Conservation (phyloP, 805 yeast species). For the Starmerella khaoyaiensis region DNA sequence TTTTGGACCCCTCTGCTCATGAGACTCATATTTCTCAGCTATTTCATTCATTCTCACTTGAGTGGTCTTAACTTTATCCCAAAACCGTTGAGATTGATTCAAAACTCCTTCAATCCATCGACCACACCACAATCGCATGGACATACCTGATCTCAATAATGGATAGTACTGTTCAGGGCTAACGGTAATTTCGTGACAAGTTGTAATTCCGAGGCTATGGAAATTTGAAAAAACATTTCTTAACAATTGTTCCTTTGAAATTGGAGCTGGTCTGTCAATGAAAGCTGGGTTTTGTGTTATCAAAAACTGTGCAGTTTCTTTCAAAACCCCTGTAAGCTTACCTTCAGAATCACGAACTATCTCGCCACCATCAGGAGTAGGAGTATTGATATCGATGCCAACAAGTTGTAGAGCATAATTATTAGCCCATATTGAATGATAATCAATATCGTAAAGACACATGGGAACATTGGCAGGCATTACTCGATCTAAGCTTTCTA, state of each 20-base stretch:
- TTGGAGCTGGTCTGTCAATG: not conserved
- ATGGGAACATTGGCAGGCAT: not conserved
- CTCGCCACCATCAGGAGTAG: not conserved
- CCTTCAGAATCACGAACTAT: conserved; percentile 1
- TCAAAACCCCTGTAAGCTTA: not conserved
- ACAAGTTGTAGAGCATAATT: not conserved
- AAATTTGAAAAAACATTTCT: not conserved
- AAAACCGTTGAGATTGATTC: not conserved
- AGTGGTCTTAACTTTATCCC: too few species aligned
- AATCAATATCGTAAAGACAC: not conserved
- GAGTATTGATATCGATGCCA: not conserved
- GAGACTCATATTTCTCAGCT: not conserved
- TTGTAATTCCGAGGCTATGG: not conserved
- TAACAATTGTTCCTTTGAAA: not conserved
- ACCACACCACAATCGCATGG: not conserved
- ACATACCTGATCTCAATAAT: too few species aligned
- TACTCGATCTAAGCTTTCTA: not conserved
- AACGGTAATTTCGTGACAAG: not conserved
- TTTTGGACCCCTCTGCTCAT: not conserved
- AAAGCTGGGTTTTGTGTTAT: not conserved
- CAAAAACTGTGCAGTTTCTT: not conserved
- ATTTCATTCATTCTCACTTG: too few species aligned
- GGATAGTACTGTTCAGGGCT: not conserved
- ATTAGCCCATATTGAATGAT: not conserved
- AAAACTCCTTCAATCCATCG: too few species aligned